Conservation (phyloP, 768 basidiomycete genomes). For the Chiua virens region DNA sequence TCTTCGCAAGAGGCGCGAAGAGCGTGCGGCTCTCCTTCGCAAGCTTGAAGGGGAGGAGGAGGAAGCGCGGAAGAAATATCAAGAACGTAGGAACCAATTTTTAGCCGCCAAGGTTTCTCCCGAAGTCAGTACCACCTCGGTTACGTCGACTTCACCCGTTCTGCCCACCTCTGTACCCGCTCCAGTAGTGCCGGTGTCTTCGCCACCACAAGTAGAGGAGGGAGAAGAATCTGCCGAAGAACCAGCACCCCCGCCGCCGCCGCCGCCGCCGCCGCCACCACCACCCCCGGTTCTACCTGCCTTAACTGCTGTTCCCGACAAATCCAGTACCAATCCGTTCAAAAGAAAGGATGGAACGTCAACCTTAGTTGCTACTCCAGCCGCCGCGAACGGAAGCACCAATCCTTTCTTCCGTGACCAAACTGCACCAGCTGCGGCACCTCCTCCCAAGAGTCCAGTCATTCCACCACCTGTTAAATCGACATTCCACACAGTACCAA, state of each 20-base stretch:
- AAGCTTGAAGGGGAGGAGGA: conserved; percentile 70
- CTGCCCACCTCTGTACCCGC: conserved; percentile 36
- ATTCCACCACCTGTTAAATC: conserved; percentile 51
- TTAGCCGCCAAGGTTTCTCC: conserved; percentile 40
- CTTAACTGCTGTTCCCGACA: conserved; percentile 37
- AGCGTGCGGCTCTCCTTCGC: conserved; percentile 65
- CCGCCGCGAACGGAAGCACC: conserved; percentile 45
- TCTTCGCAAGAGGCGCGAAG: conserved; percentile 71
- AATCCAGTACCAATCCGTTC: conserved; percentile 78
- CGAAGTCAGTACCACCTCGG: conserved; percentile 25
- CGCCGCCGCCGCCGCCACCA: too few relatives aligned
- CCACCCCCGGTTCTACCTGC: conserved; percentile 29
- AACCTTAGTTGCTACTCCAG: conserved; percentile 17
- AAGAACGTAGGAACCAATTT: conserved; percentile 33
- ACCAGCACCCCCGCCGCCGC: conserved; percentile 32
- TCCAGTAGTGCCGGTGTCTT: too few relatives aligned
- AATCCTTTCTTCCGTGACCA: conserved; percentile 77
- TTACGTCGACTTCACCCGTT: conserved; percentile 33
- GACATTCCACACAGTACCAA: conserved; percentile 62
- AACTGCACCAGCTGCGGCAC: conserved; percentile 38
- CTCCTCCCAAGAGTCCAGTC: conserved; percentile 34
- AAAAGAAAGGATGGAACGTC: conserved; percentile 49
- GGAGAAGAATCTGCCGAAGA: conserved; percentile 5
- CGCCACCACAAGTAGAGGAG: conserved; percentile 8
- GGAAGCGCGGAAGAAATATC: conserved; percentile 44